Base-by-base conservation (phyloP, 2,329 filamentous ascomycete genomes). In the Diaporthe longicolla region DNA sequence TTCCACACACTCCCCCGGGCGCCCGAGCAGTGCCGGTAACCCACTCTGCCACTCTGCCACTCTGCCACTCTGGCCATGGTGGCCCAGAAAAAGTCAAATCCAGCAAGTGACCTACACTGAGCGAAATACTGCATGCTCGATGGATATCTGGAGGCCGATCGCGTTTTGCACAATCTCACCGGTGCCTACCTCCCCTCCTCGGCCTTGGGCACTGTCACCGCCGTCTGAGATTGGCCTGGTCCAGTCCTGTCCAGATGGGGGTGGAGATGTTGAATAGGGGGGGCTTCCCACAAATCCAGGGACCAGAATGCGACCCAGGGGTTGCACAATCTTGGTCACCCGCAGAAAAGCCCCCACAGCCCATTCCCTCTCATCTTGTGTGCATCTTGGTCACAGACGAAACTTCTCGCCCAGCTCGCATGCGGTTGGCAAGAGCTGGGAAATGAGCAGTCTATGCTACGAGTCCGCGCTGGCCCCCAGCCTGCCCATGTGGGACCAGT, bases 201-300 rank as follows among this genome's bases (percentile, higher is more conserved):
- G 65, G 70, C 70, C 70, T 43, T 63, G 57, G 17, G 54, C 57
- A 68, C 21, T 54, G 48, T 68, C 45, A 54, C 29, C 48, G 17
- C 57, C 35, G 57, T n/a, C 48, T 48, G 37, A 71, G 70, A 63
- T 71, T 71, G 69, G 69, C 45, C 45, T 54, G 70, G 43, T 6
- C 24, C 45, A 48, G 45, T 48, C 45, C 17, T 48, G 45, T 48
- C 17, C 48, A 61, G 57, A 54, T 54, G 55, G 45, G 55, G 70
- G 57, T 71, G 70, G 70, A 45, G 70, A 71, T 54, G 45, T 24
- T 70, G 48, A 71, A 71, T 52, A 63, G 59, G 70, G 70, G 57
- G 70, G 54, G 70, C 70, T 71, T 63, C 29, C 57, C 70, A 71
- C 70, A 63, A 63, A 71, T 71, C 57, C 70, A 71, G 70, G 70